A percentile compares a stretch with the other conserved stretches of the same genome.
Conservation (phyloP, 352 stramenopile species). For the Phytophthora brassicae region DNA sequence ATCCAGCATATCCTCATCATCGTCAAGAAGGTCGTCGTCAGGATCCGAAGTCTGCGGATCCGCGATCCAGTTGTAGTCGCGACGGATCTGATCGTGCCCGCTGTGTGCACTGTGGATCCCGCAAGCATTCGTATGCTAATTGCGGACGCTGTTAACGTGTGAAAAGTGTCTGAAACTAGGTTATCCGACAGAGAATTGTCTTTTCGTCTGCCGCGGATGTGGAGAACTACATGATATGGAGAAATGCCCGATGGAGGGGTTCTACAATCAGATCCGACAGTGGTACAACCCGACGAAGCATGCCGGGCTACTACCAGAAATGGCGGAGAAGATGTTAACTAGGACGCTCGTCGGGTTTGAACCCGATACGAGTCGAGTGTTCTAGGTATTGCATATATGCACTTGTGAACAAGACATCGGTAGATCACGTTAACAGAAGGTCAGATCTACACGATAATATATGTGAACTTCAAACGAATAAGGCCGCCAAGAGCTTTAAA, state of each 20-base stretch:
- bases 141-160: slow-evolving; percentile 14
- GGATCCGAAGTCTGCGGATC: too few relatives aligned
- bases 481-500: neutral
- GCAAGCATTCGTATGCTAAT: neutral
- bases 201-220: slow-evolving; percentile 9
- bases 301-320: slow-evolving; percentile 8
- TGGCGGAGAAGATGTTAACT: too few relatives aligned
- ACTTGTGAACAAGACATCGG: too few relatives aligned
- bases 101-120: slow-evolving; percentile 8
- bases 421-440: neutral
- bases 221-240: slow-evolving; percentile 7
- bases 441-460: neutral
- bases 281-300: slow-evolving; percentile 3
- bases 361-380: too few relatives aligned
- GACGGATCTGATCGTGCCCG: too few relatives aligned
- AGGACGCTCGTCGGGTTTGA: too few relatives aligned
- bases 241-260: slow-evolving; percentile 13
- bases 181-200: slow-evolving; percentile 13
- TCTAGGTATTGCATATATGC: too few relatives aligned
- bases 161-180: slow-evolving; percentile 8
- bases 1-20: neutral
- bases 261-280: slow-evolving; percentile 7
- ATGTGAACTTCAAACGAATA: neutral
- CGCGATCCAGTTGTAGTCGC: too few relatives aligned
- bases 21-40: too few relatives aligned